phyloP scores from a whole-genome alignment of 345 rosid genomes.

The Eucalyptus camaldulensis region DNA sequence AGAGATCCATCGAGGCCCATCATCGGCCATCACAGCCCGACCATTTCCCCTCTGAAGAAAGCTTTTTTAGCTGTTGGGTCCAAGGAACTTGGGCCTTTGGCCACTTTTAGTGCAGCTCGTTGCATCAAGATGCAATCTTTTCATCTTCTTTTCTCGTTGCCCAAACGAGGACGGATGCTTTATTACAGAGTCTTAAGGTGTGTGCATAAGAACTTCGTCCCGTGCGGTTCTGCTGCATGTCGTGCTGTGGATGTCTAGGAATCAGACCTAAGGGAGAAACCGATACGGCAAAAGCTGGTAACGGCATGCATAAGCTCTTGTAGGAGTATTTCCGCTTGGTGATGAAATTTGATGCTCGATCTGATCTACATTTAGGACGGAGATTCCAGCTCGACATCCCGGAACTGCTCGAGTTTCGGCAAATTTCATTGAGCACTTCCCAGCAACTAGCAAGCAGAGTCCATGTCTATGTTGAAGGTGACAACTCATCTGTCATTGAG shows the following conservation, averaged over 20 bases:
- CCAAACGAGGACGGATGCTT: neutral
- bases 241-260: neutral
- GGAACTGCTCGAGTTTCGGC: neutral
- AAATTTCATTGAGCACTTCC: neutral
- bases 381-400: rapidly evolving
- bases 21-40: neutral
- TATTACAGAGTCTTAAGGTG: too few species aligned
- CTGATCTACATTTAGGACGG: neutral
- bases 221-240: neutral
- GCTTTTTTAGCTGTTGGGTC: neutral
- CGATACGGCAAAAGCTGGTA: neutral
- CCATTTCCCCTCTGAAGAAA: neutral
- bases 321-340: neutral
- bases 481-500: rapidly evolving
- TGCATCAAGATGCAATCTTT: neutral
- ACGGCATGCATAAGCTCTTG: neutral
- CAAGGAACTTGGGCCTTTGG: neutral
- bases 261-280: neutral
- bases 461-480: neutral
- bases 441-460: neutral
- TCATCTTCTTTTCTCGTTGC: neutral
- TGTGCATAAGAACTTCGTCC: neutral
- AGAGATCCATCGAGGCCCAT: neutral
- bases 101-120: neutral
- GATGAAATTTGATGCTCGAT: neutral